Conservation (phyloP, 2,329 filamentous ascomycete genomes). For the Amesomyces nigricolor region DNA sequence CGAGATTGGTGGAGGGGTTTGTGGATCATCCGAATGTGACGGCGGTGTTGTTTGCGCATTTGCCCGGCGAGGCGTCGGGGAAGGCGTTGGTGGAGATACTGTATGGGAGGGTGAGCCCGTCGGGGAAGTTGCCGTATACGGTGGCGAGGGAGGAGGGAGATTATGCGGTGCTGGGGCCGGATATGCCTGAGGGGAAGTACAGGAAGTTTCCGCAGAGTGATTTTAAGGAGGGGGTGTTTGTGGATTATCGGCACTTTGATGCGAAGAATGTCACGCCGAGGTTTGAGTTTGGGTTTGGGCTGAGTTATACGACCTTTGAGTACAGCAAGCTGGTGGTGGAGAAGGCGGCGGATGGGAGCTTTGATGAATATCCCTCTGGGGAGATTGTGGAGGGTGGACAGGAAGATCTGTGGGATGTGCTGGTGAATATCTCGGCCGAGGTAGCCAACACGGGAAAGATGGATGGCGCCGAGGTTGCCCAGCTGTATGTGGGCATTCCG, state of each 20-base stretch:
- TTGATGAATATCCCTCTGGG: slow-evolving; percentile 29
- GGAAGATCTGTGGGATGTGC: slow-evolving; percentile 53
- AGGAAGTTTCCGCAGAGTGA: slow-evolving; percentile 33
- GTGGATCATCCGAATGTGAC: slow-evolving; percentile 50
- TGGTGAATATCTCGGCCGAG: slow-evolving; percentile 47
- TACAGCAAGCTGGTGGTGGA: slow-evolving; percentile 40
- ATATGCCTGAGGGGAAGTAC: slow-evolving; percentile 45
- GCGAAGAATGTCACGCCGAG: slow-evolving; percentile 55
- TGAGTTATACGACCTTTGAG: slow-evolving; percentile 71
- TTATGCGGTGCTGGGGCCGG: slow-evolving; percentile 34
- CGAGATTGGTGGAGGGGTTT: slow-evolving; percentile 54
- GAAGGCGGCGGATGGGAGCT: not conserved
- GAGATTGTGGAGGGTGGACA: slow-evolving; percentile 41
- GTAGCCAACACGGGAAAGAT: slow-evolving; percentile 52
- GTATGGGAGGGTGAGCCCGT: slow-evolving; percentile 46
- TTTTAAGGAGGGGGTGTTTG: slow-evolving; percentile 60
- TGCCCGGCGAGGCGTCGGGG: slow-evolving; percentile 51
- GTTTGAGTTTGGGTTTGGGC: slow-evolving; percentile 72
- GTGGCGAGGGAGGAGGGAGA: not conserved
- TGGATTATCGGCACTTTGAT: slow-evolving; percentile 73
- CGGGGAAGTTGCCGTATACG: slow-evolving; percentile 76
- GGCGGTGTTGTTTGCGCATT: slow-evolving; percentile 47
- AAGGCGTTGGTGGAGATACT: slow-evolving; percentile 41
- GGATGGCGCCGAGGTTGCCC: slow-evolving; percentile 47
- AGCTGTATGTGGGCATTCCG: slow-evolving; percentile 31